Base-by-base conservation (phyloP, 2,329 filamentous ascomycete genomes). In the Talaromyces sp. region DNA sequence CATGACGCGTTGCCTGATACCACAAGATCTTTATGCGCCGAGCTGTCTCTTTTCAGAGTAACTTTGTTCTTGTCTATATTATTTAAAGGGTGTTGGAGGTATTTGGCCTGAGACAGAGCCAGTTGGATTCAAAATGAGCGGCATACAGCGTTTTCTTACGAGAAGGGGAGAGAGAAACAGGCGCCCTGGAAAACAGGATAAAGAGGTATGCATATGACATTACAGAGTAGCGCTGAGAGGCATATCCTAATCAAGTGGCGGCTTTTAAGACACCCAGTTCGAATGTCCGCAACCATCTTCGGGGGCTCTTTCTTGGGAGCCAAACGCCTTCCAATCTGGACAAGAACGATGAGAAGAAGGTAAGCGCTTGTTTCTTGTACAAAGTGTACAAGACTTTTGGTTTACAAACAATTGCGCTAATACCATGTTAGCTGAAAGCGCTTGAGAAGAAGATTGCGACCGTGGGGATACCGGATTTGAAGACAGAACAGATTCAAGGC, bases 401-500 rank as follows among this genome's bases (percentile, higher is more conserved):
- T 35, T 17, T 50, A 46, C 21, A 19, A 17, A 13, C 14, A 26
- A 21, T 55, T 54, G 19, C 4, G 27, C 26, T 60, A 24, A 58
- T 41, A 31, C 26, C 24, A 41, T 27, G 1, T 35, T 59, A 82
- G 83, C 74, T 86, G 68, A 81, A 84, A 65, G 73, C 73, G 35
- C 75, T 88, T 32, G 76, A 82, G 60, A 76, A 81, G 52, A 78
- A 81, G 52, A 71, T 89, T 29, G 72, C 80, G 43, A 71, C 78
- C 21, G 74, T 77, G 62, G 86, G 86, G 50, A 83, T 86, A 62
- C 77, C 80, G 5, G 78, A 74, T 11, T 74, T 88, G 78, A 73
- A 83, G 79, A 78, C 86, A 62, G 77, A 82, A 51, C 90, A 96
- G 57, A 80, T 84, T 46, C 77, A 79, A 59, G 86, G 87, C 76